phyloP scores from a whole-genome alignment of 495 filamentous ascomycete species.

The Podospora pseudopauciseta region DNA sequence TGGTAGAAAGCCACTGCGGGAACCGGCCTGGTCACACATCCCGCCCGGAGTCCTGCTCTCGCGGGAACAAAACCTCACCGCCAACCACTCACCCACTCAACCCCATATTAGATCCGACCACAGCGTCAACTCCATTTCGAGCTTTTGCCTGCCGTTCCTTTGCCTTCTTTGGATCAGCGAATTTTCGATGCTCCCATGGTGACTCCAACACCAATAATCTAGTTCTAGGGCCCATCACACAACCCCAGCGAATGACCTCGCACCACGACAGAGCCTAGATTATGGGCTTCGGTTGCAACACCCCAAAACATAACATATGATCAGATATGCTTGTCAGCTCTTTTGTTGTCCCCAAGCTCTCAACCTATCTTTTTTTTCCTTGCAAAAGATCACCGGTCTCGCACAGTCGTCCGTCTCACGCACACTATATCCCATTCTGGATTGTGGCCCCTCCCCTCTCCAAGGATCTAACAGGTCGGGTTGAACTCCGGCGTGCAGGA shows the following conservation, averaged over 20 bases:
- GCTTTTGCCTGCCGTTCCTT: neutral
- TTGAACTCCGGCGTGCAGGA: neutral
- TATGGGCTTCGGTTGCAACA: neutral
- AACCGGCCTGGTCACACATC: neutral
- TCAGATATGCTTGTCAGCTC: neutral
- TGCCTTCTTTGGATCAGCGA: neutral
- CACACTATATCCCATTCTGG: neutral
- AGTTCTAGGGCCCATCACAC: neutral
- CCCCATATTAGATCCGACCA: neutral
- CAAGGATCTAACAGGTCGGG: neutral
- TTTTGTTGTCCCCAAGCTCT: neutral
- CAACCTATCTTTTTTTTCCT: too few species aligned
- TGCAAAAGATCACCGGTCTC: neutral
- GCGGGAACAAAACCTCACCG: neutral
- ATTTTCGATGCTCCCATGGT: neutral
- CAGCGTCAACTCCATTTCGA: neutral
- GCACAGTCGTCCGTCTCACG: neutral
- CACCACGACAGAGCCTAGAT: neutral
- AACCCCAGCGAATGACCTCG: neutral
- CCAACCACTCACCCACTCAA: neutral
- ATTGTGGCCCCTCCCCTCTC: neutral
- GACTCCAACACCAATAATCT: neutral
- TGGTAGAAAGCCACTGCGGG: neutral
- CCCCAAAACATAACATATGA: neutral
- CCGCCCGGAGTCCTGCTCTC: neutral